Conservation (phyloP, 202 grass and related monocot species). For the Elaeis oleifera region DNA sequence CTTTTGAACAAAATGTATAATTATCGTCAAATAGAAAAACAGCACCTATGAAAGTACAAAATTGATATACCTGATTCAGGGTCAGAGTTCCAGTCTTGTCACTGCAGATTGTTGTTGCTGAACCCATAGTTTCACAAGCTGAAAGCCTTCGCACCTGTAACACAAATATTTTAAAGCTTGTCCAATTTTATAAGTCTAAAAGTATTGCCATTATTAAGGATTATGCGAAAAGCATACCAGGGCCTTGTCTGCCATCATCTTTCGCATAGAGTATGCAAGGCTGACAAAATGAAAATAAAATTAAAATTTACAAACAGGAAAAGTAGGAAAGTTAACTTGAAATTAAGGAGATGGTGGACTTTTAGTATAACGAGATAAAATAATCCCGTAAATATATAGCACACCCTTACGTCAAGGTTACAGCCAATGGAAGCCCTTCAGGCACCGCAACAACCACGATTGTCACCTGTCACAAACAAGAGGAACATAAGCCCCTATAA, state of each 20-base stretch:
- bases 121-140: slow-evolving; percentile 96
- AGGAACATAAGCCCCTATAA: slow-evolving; percentile 19
- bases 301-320: slow-evolving; percentile 8
- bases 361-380: slow-evolving; percentile 6
- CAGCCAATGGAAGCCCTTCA: slow-evolving; percentile 76
- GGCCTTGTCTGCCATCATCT: slow-evolving; percentile 91
- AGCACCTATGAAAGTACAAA: no score
- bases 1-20: no score
- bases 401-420: slow-evolving; percentile 70
- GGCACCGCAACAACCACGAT: slow-evolving; percentile 85
- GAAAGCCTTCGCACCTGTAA: slow-evolving; percentile 79
- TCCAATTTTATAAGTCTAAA: neutral
- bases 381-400: slow-evolving; percentile 6
- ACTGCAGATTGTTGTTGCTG: slow-evolving; percentile 90
- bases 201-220: slow-evolving; percentile 10
- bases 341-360: slow-evolving; percentile 18
- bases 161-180: slow-evolving; percentile 7
- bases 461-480: slow-evolving; percentile 46
- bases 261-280: slow-evolving; percentile 75
- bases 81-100: slow-evolving; percentile 97
- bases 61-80: slow-evolving; percentile 59
- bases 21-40: no score
- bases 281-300: slow-evolving; percentile 29
- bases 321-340: slow-evolving; percentile 4
- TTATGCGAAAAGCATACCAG: slow-evolving; percentile 43